A percentile compares a stretch with the other conserved stretches of the same genome.
Evolutionary conservation across 768 basidiomycete genomes (phyloP).

Genomic region (Imleria badia): DNA sequence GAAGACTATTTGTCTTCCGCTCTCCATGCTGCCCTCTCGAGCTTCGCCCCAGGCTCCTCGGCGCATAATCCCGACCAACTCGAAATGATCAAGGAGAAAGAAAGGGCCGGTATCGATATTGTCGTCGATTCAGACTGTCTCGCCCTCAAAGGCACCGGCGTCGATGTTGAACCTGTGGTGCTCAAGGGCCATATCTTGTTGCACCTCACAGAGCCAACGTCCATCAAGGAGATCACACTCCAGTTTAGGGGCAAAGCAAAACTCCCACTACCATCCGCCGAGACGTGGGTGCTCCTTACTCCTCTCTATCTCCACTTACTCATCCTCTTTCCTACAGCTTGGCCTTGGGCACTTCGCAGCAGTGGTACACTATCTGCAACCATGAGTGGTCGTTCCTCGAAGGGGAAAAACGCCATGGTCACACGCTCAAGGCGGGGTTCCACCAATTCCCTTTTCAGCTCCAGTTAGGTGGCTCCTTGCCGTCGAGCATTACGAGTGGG

Average conservation of each 20-base stretch:
- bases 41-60: slow-evolving; percentile 25
- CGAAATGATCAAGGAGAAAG: slow-evolving; percentile 48
- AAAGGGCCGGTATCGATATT: slow-evolving; percentile 68
- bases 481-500: slow-evolving; percentile 66
- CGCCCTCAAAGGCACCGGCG: slow-evolving; percentile 73
- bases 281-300: slow-evolving; percentile 50
- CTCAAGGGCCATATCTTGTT: slow-evolving; percentile 83
- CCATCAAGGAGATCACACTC: slow-evolving; percentile 81
- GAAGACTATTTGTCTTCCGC: slow-evolving; percentile 37
- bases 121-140: slow-evolving; percentile 68
- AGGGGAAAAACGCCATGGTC: slow-evolving; percentile 71
- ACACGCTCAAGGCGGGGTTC: slow-evolving; percentile 93
- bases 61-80: slow-evolving; percentile 21
- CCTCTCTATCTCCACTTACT: background rate
- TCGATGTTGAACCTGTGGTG: slow-evolving; percentile 77
- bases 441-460: slow-evolving; percentile 93
- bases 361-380: slow-evolving; percentile 65
- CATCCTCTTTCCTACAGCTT: slow-evolving; percentile 12
- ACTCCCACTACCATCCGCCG: slow-evolving; percentile 55
- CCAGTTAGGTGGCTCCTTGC: slow-evolving; percentile 80
- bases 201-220: slow-evolving; percentile 76
- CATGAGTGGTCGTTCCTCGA: slow-evolving; percentile 95
- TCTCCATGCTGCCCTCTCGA: slow-evolving; percentile 39
- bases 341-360: slow-evolving; percentile 32
- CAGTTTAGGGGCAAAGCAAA: slow-evolving; percentile 82